Conservation (phyloP, 257 asterid species). For the Fraxinus pennsylvanica region DNA sequence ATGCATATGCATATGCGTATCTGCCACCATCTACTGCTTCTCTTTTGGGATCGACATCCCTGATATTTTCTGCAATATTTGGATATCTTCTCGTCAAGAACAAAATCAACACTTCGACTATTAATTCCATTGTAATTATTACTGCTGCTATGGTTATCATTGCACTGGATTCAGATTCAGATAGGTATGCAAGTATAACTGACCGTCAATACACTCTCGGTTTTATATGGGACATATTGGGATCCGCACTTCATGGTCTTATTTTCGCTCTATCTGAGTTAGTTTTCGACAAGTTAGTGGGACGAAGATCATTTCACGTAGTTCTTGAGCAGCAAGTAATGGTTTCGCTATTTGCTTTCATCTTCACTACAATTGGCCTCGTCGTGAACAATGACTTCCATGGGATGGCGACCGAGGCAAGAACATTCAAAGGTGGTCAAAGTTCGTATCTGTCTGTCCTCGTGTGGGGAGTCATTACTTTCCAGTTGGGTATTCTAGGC, state of each 20-base stretch:
- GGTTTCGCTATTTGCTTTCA: slow-evolving; percentile 75
- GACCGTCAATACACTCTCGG: slow-evolving; percentile 62
- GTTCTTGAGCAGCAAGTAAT: slow-evolving; percentile 90
- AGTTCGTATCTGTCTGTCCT: slow-evolving; percentile 59
- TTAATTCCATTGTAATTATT: slow-evolving; percentile 67
- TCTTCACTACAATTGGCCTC: slow-evolving; percentile 75
- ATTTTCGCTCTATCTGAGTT: slow-evolving; percentile 84
- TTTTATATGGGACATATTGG: slow-evolving; percentile 74
- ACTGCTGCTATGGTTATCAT: slow-evolving; percentile 83
- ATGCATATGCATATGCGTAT: slow-evolving; percentile 88
- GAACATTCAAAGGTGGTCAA: slow-evolving; percentile 56
- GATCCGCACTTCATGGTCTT: slow-evolving; percentile 76
- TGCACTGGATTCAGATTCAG: slow-evolving; percentile 79
- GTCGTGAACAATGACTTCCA: slow-evolving; percentile 53
- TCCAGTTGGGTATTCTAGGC: slow-evolving; percentile 85
- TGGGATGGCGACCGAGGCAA: slow-evolving; percentile 64
- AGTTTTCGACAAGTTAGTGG: slow-evolving; percentile 58
- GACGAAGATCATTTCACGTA: slow-evolving; percentile 78
- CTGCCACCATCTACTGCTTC: slow-evolving; percentile 94
- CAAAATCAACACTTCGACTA: slow-evolving; percentile 62
- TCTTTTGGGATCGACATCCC: slow-evolving; percentile 69
- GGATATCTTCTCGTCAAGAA: slow-evolving; percentile 78
- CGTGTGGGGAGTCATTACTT: slow-evolving; percentile 67
- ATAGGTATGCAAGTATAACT: slow-evolving; percentile 51
- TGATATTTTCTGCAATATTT: slow-evolving; percentile 72